Conservation (phyloP, 257 asterid genomes). For the Solanum rostratum region DNA sequence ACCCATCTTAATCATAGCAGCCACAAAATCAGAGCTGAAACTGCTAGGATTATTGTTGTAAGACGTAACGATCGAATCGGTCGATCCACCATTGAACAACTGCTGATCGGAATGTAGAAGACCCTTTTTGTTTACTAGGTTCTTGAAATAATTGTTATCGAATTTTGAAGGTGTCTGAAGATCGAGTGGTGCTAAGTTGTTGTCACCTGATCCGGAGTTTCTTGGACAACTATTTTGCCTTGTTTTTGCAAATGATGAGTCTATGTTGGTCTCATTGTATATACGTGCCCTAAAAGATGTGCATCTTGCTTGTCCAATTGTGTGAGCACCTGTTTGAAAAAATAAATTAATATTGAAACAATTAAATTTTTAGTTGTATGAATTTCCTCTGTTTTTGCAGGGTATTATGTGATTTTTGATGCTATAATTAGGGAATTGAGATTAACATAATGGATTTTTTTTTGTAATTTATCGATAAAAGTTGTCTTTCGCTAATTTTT, state of each 20-base stretch:
- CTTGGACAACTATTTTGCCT: constrained; percentile 56
- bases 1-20: constrained; percentile 82
- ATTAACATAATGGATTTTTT: no score
- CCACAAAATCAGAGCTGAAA: constrained; percentile 47
- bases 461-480: no score
- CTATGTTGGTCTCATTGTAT: constrained; percentile 66
- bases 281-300: constrained; percentile 62
- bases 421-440: no score
- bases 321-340: constrained; percentile 53
- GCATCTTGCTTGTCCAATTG: constrained; percentile 86
- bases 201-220: constrained; percentile 48
- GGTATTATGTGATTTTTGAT: not conserved
- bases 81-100: constrained; percentile 1
- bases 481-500: no score
- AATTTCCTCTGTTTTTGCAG: not conserved
- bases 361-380: not conserved
- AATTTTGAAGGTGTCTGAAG: constrained; percentile 1
- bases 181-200: constrained; percentile 33
- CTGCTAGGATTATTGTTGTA: constrained; percentile 7
- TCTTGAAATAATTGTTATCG: constrained; percentile 3
- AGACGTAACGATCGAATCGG: not conserved
- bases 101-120: constrained; percentile 11
- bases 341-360: not conserved
- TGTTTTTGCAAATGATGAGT: constrained; percentile 34
- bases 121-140: constrained; percentile 1